Base-by-base conservation (phyloP, 1,284 basidiomycete species). In the Ustilago tritici region DNA sequence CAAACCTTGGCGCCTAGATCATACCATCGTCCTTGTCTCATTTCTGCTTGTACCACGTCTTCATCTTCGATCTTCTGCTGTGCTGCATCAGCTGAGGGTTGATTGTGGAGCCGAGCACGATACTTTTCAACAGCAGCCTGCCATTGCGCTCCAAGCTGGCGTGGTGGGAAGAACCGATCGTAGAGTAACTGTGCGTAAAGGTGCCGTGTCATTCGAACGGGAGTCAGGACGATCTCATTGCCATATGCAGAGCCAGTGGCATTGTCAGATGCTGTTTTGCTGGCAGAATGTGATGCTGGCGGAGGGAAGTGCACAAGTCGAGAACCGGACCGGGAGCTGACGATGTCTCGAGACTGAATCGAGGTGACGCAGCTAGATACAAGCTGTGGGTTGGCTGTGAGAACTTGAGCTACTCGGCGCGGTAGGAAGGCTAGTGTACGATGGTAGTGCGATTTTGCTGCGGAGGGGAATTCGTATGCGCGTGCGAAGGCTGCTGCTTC, bases 151-250 rank as follows among this genome's bases (percentile, higher is more conserved):
- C 95, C 93, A 82, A 98, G 98, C 28, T 93, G 88, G 82, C 93
- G 93, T 0, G 95, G 95, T 3, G 96, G 93, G 83, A 92, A 93
- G 86, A 97, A 98, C 69, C 92, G 93, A 86, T 98, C 95, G 14
- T 94, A 92, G 36, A 92, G 87, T 14, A 98, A 88, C 82, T 98
- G 95, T 1, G 95, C 96, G 86, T 97, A 98, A 28, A 84, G 70
- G 19, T 80, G 71, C 23, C 80, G 71, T 3, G 83, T 82, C 65
- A 82, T 66, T 3, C 70, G 47, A 4, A 85, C 67, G 3, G 62
- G 62, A 2, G 70, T 54, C 15, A 82, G 58, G 0, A 74, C 62
- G 10, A 74, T 46, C 1, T 60, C 50, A 15, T 53, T 17, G 15
- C 74, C 58, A 14, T 34, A 10, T 8, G n/a, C 5, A 14, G 32